phyloP scores from a whole-genome alignment of 257 asterid genomes.

The Solanum piurae region DNA sequence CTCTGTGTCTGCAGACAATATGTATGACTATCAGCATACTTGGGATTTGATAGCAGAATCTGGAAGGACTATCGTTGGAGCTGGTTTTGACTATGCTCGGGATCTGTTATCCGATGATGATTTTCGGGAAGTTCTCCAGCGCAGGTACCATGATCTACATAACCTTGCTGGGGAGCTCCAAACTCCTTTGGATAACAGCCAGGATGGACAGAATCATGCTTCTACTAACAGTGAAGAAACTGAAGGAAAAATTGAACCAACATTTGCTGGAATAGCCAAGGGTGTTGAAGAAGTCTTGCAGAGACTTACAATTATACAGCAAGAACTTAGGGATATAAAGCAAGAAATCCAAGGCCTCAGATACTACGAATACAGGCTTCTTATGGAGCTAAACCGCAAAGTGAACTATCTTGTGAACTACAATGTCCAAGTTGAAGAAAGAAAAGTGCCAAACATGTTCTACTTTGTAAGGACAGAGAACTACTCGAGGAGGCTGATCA shows the following conservation, averaged over 20 bases:
- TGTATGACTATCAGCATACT: slow-evolving; percentile 87
- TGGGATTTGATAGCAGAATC: slow-evolving; percentile 56
- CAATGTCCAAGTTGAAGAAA: slow-evolving; percentile 56
- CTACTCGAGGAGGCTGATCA: slow-evolving; percentile 68
- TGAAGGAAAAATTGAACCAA: slow-evolving; percentile 36
- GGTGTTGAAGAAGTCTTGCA: slow-evolving; percentile 75
- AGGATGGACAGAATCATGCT: slow-evolving; percentile 8
- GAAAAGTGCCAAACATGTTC: slow-evolving; percentile 78
- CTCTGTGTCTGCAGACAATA: slow-evolving; percentile 71
- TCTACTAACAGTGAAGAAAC: slow-evolving; percentile 27
- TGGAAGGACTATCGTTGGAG: slow-evolving; percentile 39
- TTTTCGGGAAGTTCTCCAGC: slow-evolving; percentile 74
- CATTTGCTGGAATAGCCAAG: slow-evolving; percentile 71
- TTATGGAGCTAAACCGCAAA: slow-evolving; percentile 53
- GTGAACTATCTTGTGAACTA: slow-evolving; percentile 69
- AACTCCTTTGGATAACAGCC: slow-evolving; percentile 40
- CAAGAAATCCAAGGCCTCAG: slow-evolving; percentile 85
- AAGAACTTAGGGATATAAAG: slow-evolving; percentile 73
- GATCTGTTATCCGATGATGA: slow-evolving; percentile 80
- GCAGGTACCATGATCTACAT: slow-evolving; percentile 63
- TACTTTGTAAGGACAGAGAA: slow-evolving; percentile 60
- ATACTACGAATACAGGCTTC: slow-evolving; percentile 71
- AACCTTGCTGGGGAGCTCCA: slow-evolving; percentile 85
- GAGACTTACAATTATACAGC: slow-evolving; percentile 73
- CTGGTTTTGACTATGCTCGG: slow-evolving; percentile 67